Percentiles rank a stretch among this genome's conserved stretches.
Conservation (phyloP, 2,329 filamentous ascomycete species). For the Hypoxylon sp. region DNA sequence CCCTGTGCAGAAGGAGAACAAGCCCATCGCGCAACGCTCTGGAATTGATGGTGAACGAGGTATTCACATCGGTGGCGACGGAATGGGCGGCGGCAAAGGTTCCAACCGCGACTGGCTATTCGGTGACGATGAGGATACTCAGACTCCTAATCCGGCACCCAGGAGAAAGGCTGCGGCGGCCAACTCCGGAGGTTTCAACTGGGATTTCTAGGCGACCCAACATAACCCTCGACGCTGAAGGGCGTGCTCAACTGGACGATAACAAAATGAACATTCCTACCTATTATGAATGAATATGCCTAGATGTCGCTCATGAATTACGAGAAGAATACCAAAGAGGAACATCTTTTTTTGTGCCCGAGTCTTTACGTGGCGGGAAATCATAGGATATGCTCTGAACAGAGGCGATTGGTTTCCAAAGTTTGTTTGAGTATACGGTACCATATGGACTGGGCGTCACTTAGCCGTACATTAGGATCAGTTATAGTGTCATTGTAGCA, state of each 20-base stretch:
- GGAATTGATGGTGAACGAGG: slow-evolving; percentile 55
- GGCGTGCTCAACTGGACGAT: slow-evolving; percentile 11
- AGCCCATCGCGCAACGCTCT: slow-evolving; percentile 43
- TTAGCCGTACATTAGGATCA: slow-evolving; percentile 8
- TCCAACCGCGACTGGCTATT: slow-evolving; percentile 70
- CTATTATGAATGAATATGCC: slow-evolving; percentile 46
- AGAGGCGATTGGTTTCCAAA: slow-evolving; percentile 7
- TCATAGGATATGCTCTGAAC: slow-evolving; percentile 21
- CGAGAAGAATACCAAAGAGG: slow-evolving; percentile 40
- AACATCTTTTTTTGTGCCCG: slow-evolving; percentile 24
- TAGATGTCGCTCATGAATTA: slow-evolving; percentile 55
- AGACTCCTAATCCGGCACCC: slow-evolving; percentile 54
- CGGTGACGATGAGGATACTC: slow-evolving; percentile 62
- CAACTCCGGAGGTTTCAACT: slow-evolving; percentile 50
- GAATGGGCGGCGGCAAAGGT: slow-evolving; percentile 74
- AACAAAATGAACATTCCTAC: slow-evolving; percentile 32
- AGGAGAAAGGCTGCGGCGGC: slow-evolving; percentile 55
- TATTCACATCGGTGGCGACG: slow-evolving; percentile 69
- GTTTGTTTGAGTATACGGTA: slow-evolving; percentile 18
- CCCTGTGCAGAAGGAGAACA: slow-evolving; percentile 68
- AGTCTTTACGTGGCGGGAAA: slow-evolving; percentile 14
- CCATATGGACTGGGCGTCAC: neutral
- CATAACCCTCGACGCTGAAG: slow-evolving; percentile 40
- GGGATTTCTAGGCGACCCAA: slow-evolving; percentile 53
- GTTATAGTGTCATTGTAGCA: slow-evolving; percentile 18